Evolutionary conservation across 2,329 filamentous ascomycete genomes (phyloP), one percentile per base, ranked within the genome.

Genomic region (Trichoderma endophyticum): DNA sequence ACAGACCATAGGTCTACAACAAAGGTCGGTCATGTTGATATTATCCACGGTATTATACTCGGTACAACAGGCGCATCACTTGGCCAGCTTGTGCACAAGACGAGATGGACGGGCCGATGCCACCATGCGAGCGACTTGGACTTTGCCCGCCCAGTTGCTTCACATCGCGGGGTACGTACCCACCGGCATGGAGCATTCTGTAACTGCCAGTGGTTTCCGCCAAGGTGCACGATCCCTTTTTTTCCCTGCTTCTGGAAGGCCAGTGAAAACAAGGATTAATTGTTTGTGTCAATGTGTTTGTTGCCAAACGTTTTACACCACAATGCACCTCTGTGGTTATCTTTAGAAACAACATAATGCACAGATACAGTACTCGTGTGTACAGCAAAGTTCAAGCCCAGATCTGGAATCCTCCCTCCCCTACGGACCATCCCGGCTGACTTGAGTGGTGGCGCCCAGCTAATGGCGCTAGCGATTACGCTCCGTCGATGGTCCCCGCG

Each of bases 161-260:
- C 67, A 70, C 67, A 70, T 70, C 67, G 67, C 67, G 67, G 67
- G 67, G 67, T 62, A 70, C 67, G 67, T 70, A 70, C 34, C 67
- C 67, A 62, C 67, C 6, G 57, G 6, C 26, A 70, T 54, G 67
- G 67, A 70, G 67, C 56, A 70, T 26, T 62, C 67, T 70, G 67
- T 70, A 61, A 70, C 67, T 62, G 67, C 56, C 67, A 51, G 57
- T 8, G 36, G 39, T 61, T 66, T 66, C 62, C n/a, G 39, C n/a
- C 63, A 18, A 11, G 32, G 65, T 43, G 34, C 39, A 26, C 18
- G 65, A 60, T 24, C 34, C 30, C 28, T 39, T 61, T 70, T 48
- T 48, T 21, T 14, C 57, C 18, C n/a, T 59, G 64, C 26, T 67
- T 57, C 64, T 60, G 39, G 34, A 32, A 57, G 24, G 15, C 24